Base-by-base conservation (phyloP, 2,329 filamentous ascomycete species). In the Colletotrichum cereale region DNA sequence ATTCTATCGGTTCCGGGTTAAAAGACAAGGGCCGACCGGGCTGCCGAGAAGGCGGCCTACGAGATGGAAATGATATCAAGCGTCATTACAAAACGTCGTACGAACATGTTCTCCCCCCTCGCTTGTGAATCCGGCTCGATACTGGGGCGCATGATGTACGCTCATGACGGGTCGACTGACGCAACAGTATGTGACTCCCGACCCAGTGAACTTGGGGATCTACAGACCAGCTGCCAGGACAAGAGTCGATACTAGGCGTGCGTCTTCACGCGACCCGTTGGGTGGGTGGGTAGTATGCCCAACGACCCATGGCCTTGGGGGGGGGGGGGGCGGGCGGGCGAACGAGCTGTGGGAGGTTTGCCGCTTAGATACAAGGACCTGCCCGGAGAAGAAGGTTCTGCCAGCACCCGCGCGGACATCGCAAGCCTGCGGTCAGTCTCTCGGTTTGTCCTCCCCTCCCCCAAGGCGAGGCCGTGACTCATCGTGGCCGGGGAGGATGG, bases 51-150 rank as follows among this genome's bases (percentile, higher is more conserved):
- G 52, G 66, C 53, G 26, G 44, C 26, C 61, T 42, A 69, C 38
- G 66, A 66, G 61, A 66, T 44, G 53, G 53, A 53, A 65, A 66
- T 53, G 62, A 53, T 52, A 66, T 31, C 29, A 55, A 66, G 66
- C 66, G 52, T 36, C n/a, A 31, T 26, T 38, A 60, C 52, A 52
- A 38, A 56, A n/a, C 8, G 53, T 24, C 4, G 4, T 38, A 21
- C 6, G 38, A 31, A 26, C 11, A 11, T 29, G 38, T n/a, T 26
- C 8, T 34, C 6, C 21, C 21, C 8, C 24, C 31, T 34, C 48
- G 10, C 18, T n/a, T 5, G 31, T 40, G 34, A 16, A 24, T 26
- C 34, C 18, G n/a, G 21, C 11, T 55, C 3, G 50, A 34, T n/a
- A 53, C 18, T n/a, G 18, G 10, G 29, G 26, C 8, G 14, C 10